Conservation (phyloP, 768 basidiomycete species). For the Rhizopogon rudus region DNA sequence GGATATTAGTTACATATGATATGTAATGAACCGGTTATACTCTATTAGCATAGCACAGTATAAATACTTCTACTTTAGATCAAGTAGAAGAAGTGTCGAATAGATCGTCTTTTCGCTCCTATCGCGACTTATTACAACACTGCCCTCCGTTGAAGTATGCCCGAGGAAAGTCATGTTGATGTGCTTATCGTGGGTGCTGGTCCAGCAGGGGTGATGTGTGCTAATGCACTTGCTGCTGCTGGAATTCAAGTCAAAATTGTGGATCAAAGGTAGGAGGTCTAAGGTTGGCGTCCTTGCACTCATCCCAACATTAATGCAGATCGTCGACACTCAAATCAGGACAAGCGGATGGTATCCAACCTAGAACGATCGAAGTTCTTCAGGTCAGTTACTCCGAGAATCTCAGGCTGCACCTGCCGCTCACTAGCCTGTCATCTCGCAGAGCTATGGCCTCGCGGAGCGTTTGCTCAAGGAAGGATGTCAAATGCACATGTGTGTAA, state of each 20-base stretch:
- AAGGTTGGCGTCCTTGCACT: background rate
- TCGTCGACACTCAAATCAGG: constrained; percentile 38
- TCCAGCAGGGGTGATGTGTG: constrained; percentile 62
- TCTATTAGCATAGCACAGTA: too few relatives aligned
- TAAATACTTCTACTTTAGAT: too few relatives aligned
- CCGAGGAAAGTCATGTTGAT: constrained; percentile 30
- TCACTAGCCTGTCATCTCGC: background rate
- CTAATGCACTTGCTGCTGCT: constrained; percentile 43
- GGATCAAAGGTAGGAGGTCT: constrained; percentile 34
- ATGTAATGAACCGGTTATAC: too few relatives aligned
- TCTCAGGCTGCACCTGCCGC: too few relatives aligned
- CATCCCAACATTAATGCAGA: constrained; percentile 17
- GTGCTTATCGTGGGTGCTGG: constrained; percentile 48
- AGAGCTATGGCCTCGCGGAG: constrained; percentile 78
- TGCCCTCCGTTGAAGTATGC: constrained; percentile 6
- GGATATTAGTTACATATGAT: too few relatives aligned
- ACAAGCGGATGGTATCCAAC: constrained; percentile 53
- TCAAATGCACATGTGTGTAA: constrained; percentile 64
- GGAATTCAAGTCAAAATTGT: constrained; percentile 44
- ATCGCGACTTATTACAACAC: too few relatives aligned
- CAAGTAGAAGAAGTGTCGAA: too few relatives aligned
- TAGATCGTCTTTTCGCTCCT: too few relatives aligned
- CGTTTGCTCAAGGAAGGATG: constrained; percentile 57
- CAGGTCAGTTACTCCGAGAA: constrained; percentile 26
- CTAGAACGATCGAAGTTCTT: constrained; percentile 49